These are phyloP conservation scores for Catharanthus roseus DNA, from an alignment of 257 asterid species.

Conservation along the genomic window DNA sequence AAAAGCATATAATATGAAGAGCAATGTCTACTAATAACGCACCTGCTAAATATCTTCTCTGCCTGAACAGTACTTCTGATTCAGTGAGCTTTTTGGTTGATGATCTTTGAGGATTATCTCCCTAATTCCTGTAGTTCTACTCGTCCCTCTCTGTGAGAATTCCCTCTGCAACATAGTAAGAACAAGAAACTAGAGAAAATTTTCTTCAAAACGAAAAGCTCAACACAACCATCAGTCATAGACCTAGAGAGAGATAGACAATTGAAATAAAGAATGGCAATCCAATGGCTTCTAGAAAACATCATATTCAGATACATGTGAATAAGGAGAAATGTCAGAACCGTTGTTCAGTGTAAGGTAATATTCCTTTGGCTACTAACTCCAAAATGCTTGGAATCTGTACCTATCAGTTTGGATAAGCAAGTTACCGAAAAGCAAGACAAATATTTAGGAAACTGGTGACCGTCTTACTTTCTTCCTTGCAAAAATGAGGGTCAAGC, in stretches of 20 bases:
- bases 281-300: not conserved
- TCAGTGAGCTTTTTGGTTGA: constrained; percentile 30
- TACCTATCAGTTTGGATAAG: too few species aligned
- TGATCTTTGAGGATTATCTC: constrained; percentile 31
- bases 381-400: not conserved
- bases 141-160: constrained; percentile 24
- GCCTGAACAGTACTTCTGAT: constrained; percentile 41
- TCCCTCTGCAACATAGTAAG: constrained; percentile 26
- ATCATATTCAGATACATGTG: not conserved
- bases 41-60: constrained; percentile 52
- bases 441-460: too few species aligned
- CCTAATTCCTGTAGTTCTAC: constrained; percentile 25
- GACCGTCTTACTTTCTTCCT: too few species aligned
- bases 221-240: constrained; percentile 7
- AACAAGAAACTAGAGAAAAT: constrained; percentile 21
- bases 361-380: not conserved
- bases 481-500: too few species aligned
- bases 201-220: constrained; percentile 19
- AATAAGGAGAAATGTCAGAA: too few species aligned
- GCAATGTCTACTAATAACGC: constrained; percentile 11
- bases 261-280: not conserved
- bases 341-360: not conserved
- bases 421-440: too few species aligned
- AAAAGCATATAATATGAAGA: not conserved
- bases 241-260: constrained; percentile 5